These are phyloP conservation scores for Trichomonas gallinae DNA, from an alignment of 208 protist genomes.

Conservation along the genomic window DNA sequence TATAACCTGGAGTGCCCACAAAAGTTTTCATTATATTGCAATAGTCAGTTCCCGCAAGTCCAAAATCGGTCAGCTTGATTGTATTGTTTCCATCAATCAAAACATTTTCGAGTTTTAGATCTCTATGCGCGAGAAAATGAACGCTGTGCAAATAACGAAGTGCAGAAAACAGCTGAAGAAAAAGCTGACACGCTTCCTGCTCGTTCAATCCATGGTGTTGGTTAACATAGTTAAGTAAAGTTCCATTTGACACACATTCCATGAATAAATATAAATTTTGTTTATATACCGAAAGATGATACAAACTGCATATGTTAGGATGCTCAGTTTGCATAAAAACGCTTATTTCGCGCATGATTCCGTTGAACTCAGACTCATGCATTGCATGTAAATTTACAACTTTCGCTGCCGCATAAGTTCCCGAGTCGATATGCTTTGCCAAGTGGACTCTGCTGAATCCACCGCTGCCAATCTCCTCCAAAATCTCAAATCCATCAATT, in stretches of 20 bases:
- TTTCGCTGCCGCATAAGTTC: background rate
- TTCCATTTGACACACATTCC: background rate
- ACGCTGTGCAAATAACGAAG: background rate
- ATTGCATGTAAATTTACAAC: background rate
- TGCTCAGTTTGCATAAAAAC: background rate
- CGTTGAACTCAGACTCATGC: background rate
- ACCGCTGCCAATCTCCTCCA: background rate
- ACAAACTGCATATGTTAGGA: background rate
- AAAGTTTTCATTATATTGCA: background rate
- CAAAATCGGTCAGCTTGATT: background rate
- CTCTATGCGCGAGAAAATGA: background rate
- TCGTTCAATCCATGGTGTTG: background rate
- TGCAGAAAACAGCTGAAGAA: background rate
- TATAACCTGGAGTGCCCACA: background rate
- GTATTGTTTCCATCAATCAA: background rate
- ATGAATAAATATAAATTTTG: background rate
- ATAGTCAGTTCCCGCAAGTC: background rate
- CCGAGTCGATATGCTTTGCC: background rate
- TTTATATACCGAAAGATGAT: background rate
- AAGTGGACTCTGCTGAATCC: background rate
- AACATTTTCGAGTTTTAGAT: conserved; percentile 7
- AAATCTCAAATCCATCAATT: background rate
- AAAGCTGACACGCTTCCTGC: background rate
- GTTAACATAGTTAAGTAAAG: background rate
- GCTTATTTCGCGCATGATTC: background rate